A percentile compares a stretch with the other conserved stretches of the same genome.
phyloP scores from a whole-genome alignment of 352 stramenopile species.

The Phytopythium montanum region DNA sequence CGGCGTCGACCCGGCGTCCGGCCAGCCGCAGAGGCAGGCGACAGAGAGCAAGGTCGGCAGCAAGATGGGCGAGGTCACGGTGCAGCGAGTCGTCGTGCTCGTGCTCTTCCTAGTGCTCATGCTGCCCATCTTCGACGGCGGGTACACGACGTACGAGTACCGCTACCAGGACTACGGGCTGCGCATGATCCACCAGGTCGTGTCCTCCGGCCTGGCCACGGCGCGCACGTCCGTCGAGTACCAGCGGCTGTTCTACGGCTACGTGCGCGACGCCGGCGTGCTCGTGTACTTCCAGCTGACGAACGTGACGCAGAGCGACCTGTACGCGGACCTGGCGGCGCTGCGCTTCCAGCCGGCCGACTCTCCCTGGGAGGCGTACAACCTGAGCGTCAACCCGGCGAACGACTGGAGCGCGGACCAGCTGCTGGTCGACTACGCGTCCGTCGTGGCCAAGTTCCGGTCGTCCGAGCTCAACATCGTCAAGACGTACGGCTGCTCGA shows the following conservation, averaged over 20 bases:
- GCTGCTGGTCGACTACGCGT: constrained; percentile 33
- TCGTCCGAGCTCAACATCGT: constrained; percentile 66
- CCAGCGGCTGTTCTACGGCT: constrained; percentile 52
- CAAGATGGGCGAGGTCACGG: constrained; percentile 86
- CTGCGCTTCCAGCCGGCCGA: constrained; percentile 46
- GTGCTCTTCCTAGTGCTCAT: constrained; percentile 89
- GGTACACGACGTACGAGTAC: constrained; percentile 74
- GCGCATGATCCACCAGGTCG: constrained; percentile 63
- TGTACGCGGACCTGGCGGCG: constrained; percentile 26
- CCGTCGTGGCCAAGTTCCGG: constrained; percentile 40
- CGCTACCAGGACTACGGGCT: constrained; percentile 86
- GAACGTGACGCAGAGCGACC: constrained; percentile 35
- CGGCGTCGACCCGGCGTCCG: constrained; percentile 12
- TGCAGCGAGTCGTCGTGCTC: constrained; percentile 85
- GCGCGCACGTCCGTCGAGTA: constrained; percentile 39
- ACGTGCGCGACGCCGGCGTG: constrained; percentile 54
- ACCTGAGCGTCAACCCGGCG: constrained; percentile 49
- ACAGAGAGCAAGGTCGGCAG: constrained; percentile 84
- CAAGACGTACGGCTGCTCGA: constrained; percentile 77
- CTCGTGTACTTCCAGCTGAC: constrained; percentile 58
- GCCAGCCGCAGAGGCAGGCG: neutral
- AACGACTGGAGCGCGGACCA: constrained; percentile 46
- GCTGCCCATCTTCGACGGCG: constrained; percentile 83
- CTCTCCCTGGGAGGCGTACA: constrained; percentile 37
- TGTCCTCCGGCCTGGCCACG: constrained; percentile 47